Base-by-base conservation (phyloP, 768 basidiomycete species). In the Gloeophyllum trabeum region DNA sequence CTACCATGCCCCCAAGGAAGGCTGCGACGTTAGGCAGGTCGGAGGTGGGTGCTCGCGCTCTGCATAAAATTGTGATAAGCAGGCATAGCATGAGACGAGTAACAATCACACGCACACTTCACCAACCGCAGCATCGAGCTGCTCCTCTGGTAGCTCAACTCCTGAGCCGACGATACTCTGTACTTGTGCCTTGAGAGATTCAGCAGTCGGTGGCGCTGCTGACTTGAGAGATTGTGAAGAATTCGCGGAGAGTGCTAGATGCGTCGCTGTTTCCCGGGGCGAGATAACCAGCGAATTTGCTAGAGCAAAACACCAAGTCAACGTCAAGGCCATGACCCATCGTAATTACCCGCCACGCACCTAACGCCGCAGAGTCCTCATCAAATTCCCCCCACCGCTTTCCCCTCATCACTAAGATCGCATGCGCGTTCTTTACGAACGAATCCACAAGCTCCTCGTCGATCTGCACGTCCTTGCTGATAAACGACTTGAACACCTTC, bases 1-100 rank as follows among this genome's bases (percentile, higher is more conserved):
- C 91, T 16, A 97, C 82, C 25, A 98, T 60, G 2, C 96, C 96
- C 1, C 96, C 96, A 1, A 97, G 66, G 54, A 98, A 78, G 2
- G 93, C 93, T 0, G 94, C 89, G 2, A 81, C 92, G 49, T 92
- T 98, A 4, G 94, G 94, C 3, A 98, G 63, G 52, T 94, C 90
- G 3, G 88, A 81, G 0, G 73, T 79, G 2, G 85, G 87, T 5
- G 89, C 70, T 2, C 91, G 83, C 7, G 69, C 79, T 43, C 90
- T 92, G 53, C 16, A 10, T 23, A 43, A 48, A 49, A 38, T 21
- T 12, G 13, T 19, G 10, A 37, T 10, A 10, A 37, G 7, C 10
- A n/a, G 22, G 5, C 5, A 32, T 5, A 35, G n/a, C 39, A 12
- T 19, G 37, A 25, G 23, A 35, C 14, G 24, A 45, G 46, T 6